phyloP scores from a whole-genome alignment of 2,329 filamentous ascomycete species.

The Diaporthe sp. region DNA sequence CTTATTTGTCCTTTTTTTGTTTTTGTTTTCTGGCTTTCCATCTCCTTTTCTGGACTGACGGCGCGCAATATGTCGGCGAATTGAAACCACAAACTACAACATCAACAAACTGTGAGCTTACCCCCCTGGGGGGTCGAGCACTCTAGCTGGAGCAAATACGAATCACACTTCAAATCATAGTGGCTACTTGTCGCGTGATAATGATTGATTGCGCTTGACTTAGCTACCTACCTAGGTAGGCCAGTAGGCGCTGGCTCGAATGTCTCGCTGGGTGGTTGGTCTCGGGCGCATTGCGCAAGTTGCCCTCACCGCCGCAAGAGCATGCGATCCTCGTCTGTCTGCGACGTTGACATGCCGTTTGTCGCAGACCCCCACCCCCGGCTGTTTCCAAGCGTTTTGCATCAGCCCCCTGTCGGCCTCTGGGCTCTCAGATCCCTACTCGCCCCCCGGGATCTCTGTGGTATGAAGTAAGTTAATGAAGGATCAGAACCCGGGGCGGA shows the following conservation, averaged over 20 bases:
- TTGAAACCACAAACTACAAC: slow-evolving; percentile 5
- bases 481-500: neutral
- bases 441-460: slow-evolving; percentile 6
- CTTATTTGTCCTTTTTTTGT: slow-evolving; percentile 23
- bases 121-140: slow-evolving; percentile 24
- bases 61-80: slow-evolving; percentile 35
- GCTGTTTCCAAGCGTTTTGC: slow-evolving; percentile 21
- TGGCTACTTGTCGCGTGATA: slow-evolving; percentile 4
- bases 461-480: neutral
- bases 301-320: slow-evolving; percentile 23
- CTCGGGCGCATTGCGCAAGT: slow-evolving; percentile 10
- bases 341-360: slow-evolving; percentile 21
- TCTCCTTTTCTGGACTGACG: slow-evolving; percentile 16
- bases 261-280: neutral
- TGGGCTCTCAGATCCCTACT: slow-evolving; percentile 25
- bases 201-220: neutral
- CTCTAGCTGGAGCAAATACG: slow-evolving; percentile 37
- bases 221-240: neutral
- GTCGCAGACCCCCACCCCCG: slow-evolving; percentile 17
- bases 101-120: slow-evolving; percentile 33
- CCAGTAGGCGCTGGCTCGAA: neutral
- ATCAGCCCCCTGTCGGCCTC: slow-evolving; percentile 12
- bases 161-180: slow-evolving; percentile 23
- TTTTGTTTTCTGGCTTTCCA: slow-evolving; percentile 31
- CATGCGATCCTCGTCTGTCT: slow-evolving; percentile 24